Base-by-base conservation (phyloP, 2,329 filamentous ascomycete genomes). In the Alternaria sp. region DNA sequence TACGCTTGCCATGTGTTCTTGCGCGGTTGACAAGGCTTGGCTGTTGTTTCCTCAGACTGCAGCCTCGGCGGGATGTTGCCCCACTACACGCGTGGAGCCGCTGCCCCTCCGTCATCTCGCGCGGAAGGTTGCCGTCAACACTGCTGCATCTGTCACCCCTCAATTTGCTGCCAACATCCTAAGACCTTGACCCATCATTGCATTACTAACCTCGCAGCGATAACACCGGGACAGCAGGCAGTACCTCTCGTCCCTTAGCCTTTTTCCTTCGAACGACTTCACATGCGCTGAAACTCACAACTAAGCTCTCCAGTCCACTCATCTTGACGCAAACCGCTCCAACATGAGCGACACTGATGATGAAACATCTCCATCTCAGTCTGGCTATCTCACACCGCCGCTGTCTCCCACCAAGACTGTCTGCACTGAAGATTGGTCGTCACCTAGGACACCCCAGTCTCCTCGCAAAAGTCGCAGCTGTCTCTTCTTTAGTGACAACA, bases 1-100 rank as follows among this genome's bases (percentile, higher is more conserved):
- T 65, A 81, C 79, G 67, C 78, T 81, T 75, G 78, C 77, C 78
- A 81, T 81, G 42, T 42, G 34, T 54, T 55, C 32, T n/a, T 57
- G 48, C 39, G 61, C 51, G 59, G 34, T 55, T 20, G 24, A 32
- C 6, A 18, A 51, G 42, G 57, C 53, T 53, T 51, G 54, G 59
- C 54, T 55, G 63, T 52, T 38, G 61, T 54, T 71, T 59, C 65
- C 54, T 51, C 49, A 38, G 53, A 30, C 54, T 62, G 68, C 59
- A 61, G 61, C 63, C 57, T 65, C 67, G 70, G 69, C 62, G 62
- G 62, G 61, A 71, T 54, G 57, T 68, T 72, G 64, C 65, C 70
- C 73, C 73, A 72, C 72, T 57, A 67, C 64, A 65, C 65, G 67
- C 59, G 61, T 71, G 62, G 60, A 57, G 64, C 68, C 62, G 69